These are phyloP conservation scores for Botryotinia calthae DNA, from an alignment of 2,329 filamentous ascomycete genomes.

Conservation along the genomic window DNA sequence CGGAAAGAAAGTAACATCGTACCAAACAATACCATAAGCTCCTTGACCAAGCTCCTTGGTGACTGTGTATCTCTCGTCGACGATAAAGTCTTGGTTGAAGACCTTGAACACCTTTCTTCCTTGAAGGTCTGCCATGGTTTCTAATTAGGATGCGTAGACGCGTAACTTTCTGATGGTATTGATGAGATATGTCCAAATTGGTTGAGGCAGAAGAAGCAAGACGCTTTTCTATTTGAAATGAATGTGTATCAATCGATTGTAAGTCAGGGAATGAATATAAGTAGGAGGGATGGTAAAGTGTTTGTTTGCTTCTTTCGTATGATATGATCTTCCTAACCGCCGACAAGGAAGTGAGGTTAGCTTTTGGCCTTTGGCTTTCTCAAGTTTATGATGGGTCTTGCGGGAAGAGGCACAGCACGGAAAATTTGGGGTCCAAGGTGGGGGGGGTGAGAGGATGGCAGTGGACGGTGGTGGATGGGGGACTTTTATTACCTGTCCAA, in stretches of 20 bases:
- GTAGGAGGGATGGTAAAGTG: neutral
- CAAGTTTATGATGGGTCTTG: slow-evolving; percentile 10
- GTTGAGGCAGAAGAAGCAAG: neutral
- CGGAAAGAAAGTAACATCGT: slow-evolving; percentile 41
- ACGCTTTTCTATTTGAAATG: neutral
- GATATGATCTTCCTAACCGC: slow-evolving; percentile 15
- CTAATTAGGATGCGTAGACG: slow-evolving; percentile 10
- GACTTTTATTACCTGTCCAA: neutral
- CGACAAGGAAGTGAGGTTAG: slow-evolving; percentile 18
- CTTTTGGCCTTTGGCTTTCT: neutral
- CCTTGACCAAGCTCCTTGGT: slow-evolving; percentile 98
- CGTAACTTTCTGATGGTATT: neutral
- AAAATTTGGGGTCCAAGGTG: slow-evolving; percentile 18
- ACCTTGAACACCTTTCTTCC: slow-evolving; percentile 97
- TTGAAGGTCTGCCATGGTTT: slow-evolving; percentile 39
- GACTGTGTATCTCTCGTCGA: slow-evolving; percentile 96
- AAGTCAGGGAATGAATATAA: slow-evolving; percentile 13
- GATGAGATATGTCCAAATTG: neutral
- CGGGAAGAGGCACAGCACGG: slow-evolving; percentile 16
- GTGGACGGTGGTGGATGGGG: neutral
- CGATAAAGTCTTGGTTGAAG: slow-evolving; percentile 99
- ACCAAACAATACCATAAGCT: slow-evolving; percentile 99
- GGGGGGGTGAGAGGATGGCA: neutral
- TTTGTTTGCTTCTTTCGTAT: neutral
- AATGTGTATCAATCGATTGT: slow-evolving; percentile 4